Evolutionary conservation across 2,329 filamentous ascomycete genomes (phyloP).

Genomic region (Alternaria panax): DNA sequence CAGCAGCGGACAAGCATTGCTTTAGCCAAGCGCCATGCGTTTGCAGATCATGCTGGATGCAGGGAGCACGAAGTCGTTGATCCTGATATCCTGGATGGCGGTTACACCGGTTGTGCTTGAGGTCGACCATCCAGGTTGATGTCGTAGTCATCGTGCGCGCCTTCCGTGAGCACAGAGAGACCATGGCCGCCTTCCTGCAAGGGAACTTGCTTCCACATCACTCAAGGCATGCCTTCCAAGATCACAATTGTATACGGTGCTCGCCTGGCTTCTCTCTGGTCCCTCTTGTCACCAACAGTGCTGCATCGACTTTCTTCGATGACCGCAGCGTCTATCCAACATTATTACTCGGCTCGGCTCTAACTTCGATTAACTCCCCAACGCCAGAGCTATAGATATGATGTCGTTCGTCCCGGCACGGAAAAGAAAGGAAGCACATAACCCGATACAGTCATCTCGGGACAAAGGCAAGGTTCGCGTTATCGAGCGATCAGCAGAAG

Average conservation of each 20-base stretch:
- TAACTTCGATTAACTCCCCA: neutral
- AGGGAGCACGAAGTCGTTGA: neutral
- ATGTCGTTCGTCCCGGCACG: conserved; percentile 39
- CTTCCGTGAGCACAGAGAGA: neutral
- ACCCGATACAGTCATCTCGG: conserved; percentile 23
- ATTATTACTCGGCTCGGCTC: conserved; percentile 8
- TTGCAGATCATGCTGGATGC: neutral
- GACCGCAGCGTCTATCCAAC: conserved; percentile 1
- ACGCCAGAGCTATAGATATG: conserved; percentile 27
- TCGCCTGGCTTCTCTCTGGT: neutral
- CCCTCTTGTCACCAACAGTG: neutral
- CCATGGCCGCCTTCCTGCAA: neutral
- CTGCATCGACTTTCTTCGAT: neutral
- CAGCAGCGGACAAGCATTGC: conserved; percentile 6
- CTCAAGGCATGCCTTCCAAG: neutral
- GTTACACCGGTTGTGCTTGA: neutral
- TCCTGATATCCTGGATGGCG: neutral
- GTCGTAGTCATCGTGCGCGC: neutral
- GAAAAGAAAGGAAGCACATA: conserved; percentile 44
- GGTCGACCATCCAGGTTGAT: neutral
- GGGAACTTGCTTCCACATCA: neutral
- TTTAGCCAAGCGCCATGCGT: conserved; percentile 13
- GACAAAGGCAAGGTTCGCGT: conserved; percentile 46
- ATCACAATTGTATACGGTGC: neutral
- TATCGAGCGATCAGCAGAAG: conserved; percentile 33